Base-by-base conservation (phyloP, 2,329 filamentous ascomycete genomes). In the Cladosporium sp. region DNA sequence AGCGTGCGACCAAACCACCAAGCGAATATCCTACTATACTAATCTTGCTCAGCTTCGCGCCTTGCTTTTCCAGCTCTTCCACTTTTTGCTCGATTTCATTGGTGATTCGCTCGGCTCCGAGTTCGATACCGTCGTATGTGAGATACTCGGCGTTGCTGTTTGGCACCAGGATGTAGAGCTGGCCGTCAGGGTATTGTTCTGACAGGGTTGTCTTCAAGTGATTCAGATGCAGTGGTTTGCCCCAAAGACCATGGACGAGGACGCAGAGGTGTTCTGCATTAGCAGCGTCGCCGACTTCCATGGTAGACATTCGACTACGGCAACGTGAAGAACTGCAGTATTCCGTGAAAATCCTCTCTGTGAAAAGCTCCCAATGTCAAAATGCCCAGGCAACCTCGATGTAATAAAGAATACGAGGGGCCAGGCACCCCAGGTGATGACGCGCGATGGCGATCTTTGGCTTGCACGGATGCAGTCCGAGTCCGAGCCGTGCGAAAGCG, bases 21-120 rank as follows among this genome's bases (percentile, higher is more conserved):
- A 97, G 80, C 0, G 91, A 96, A 73, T 97, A 97, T 39, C 93
- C 93, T 43, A 93, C 82, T 40, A 97, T 80, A 72, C 92, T 96
- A 63, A 97, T 79, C 75, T 92, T 95, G 50, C 77, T 87, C 68
- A 97, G 88, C 42, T 84, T 82, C 65, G 88, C 84, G 20, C 91
- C 92, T 28, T 80, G 77, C 42, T 76, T 76, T 51, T 83, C 80
- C 34, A 86, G 66, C 30, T 77, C 74, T 25, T 79, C 74, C 28
- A 88, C 73, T 19, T 77, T 78, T 51, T 84, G 76, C 68, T 88
- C 86, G 37, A 89, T 80, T 67, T 89, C 86, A 58, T 80, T 74
- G 1, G 84, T 82, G 57, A 86, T 78, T 58, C 88, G 81, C 66
- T 90, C 85, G 57, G 85, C 88, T 60, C 87, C 87, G 7, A 86